phyloP scores from a whole-genome alignment of 768 basidiomycete genomes.

The Collybia sordida region DNA sequence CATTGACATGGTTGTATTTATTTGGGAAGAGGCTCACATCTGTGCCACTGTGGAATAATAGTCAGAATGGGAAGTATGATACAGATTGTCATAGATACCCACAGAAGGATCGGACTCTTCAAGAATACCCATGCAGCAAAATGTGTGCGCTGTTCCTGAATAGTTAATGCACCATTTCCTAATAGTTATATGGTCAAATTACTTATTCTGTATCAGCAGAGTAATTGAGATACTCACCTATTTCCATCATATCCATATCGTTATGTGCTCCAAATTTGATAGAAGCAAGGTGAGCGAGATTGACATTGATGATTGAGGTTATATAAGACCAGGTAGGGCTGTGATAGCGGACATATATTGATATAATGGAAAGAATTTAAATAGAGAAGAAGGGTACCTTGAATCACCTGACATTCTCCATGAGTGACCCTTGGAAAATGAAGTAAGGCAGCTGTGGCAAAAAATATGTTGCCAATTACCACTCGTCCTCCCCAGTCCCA shows the following conservation, averaged over 20 bases:
- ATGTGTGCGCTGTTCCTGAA: constrained; percentile 52
- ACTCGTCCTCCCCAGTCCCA: constrained; percentile 61
- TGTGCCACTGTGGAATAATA: constrained; percentile 28
- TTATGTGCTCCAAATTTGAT: constrained; percentile 51
- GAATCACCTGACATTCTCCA: constrained; percentile 55
- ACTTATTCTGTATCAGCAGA: background rate
- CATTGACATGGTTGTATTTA: background rate
- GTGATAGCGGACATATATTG: background rate
- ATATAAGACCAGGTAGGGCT: constrained; percentile 52
- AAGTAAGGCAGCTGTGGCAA: background rate
- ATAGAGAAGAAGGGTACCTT: constrained; percentile 19
- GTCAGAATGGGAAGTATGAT: background rate
- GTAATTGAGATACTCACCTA: constrained; percentile 20
- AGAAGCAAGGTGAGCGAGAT: constrained; percentile 38
- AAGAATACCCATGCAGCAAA: constrained; percentile 60
- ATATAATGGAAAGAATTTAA: background rate
- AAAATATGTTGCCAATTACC: constrained; percentile 23
- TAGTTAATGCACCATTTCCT: constrained; percentile 50
- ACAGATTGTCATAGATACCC: constrained; percentile 7
- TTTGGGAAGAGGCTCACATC: constrained; percentile 25
- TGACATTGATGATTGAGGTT: constrained; percentile 40
- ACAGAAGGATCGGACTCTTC: constrained; percentile 58
- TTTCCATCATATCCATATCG: constrained; percentile 63
- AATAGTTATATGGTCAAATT: background rate
- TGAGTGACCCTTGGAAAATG: constrained; percentile 41